phyloP scores from a whole-genome alignment of 768 basidiomycete genomes.

The Naganishia vishniacii region DNA sequence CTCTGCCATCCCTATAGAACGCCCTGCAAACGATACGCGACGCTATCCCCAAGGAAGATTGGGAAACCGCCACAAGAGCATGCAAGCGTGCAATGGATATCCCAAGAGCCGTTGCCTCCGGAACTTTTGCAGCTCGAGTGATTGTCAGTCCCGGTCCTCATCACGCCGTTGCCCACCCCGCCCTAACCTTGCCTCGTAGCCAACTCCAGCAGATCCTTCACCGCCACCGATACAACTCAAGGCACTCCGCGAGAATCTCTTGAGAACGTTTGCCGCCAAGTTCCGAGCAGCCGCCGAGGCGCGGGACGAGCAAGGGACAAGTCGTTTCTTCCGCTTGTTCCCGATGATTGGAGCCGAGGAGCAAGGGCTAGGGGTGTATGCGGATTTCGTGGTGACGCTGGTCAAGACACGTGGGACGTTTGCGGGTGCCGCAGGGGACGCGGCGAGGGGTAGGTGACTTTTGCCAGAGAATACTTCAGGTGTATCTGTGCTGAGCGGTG shows the following conservation, averaged over 20 bases:
- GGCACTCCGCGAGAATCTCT: constrained; percentile 65
- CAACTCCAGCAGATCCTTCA: constrained; percentile 77
- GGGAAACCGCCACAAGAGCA: constrained; percentile 89
- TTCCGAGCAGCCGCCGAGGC: constrained; percentile 76
- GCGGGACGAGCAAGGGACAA: constrained; percentile 78
- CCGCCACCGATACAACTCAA: constrained; percentile 80
- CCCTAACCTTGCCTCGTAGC: constrained; percentile 55
- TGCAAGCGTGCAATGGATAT: constrained; percentile 86
- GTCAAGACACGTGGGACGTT: constrained; percentile 59
- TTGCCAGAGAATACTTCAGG: no score
- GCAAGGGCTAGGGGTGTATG: constrained; percentile 86
- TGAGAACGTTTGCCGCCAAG: constrained; percentile 68
- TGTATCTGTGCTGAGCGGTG: constrained; percentile 11
- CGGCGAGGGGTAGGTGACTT: not conserved
- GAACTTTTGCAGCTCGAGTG: constrained; percentile 75
- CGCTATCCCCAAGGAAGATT: constrained; percentile 74
- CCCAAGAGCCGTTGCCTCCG: constrained; percentile 68
- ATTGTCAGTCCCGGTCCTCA: constrained; percentile 72
- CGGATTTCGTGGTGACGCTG: constrained; percentile 83
- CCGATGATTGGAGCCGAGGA: constrained; percentile 87
- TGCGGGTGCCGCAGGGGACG: not conserved
- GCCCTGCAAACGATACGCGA: constrained; percentile 59
- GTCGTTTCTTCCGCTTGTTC: constrained; percentile 93
- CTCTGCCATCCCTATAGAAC: constrained; percentile 53
- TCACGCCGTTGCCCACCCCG: no score